phyloP scores from a whole-genome alignment of 331 rosid genomes.

The Prunus yedoensis region DNA sequence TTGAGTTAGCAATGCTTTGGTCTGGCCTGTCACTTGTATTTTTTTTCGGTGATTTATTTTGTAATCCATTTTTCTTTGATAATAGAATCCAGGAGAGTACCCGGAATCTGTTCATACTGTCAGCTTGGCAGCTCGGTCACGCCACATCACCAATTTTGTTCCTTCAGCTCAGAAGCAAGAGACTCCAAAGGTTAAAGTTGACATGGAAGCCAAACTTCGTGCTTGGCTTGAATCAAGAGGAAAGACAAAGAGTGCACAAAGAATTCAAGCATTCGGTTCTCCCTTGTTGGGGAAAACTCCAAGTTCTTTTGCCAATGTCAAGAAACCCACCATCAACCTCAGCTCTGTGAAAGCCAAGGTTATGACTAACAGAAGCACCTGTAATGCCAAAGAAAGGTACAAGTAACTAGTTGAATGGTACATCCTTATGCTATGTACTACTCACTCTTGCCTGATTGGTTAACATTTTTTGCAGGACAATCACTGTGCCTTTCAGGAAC shows the following conservation, averaged over 20 bases:
- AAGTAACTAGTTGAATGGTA: neutral
- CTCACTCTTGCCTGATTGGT: slow-evolving; percentile 18
- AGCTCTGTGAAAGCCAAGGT: slow-evolving; percentile 55
- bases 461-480: slow-evolving; percentile 43
- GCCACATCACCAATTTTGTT: slow-evolving; percentile 70
- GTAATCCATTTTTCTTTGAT: slow-evolving; percentile 12
- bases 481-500: slow-evolving; percentile 46
- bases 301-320: slow-evolving; percentile 45
- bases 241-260: slow-evolving; percentile 63
- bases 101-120: slow-evolving; percentile 93
- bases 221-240: slow-evolving; percentile 91
- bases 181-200: slow-evolving; percentile 66
- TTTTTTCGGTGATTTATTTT: neutral
- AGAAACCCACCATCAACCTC: slow-evolving; percentile 43
- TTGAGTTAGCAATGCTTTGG: neutral
- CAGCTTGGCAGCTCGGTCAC: slow-evolving; percentile 87
- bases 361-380: slow-evolving; percentile 32
- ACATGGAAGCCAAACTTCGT: slow-evolving; percentile 86
- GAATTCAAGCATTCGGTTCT: slow-evolving; percentile 46
- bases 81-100: slow-evolving; percentile 91
- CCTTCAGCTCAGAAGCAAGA: slow-evolving; percentile 62
- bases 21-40: neutral
- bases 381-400: slow-evolving; percentile 58
- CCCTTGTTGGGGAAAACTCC: slow-evolving; percentile 58
- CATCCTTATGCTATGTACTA: neutral